Percentiles rank a stretch among this genome's conserved stretches.
These are phyloP conservation scores for Aphanomyces astaci DNA, from an alignment of 352 stramenopile genomes.

Conservation along the genomic window DNA sequence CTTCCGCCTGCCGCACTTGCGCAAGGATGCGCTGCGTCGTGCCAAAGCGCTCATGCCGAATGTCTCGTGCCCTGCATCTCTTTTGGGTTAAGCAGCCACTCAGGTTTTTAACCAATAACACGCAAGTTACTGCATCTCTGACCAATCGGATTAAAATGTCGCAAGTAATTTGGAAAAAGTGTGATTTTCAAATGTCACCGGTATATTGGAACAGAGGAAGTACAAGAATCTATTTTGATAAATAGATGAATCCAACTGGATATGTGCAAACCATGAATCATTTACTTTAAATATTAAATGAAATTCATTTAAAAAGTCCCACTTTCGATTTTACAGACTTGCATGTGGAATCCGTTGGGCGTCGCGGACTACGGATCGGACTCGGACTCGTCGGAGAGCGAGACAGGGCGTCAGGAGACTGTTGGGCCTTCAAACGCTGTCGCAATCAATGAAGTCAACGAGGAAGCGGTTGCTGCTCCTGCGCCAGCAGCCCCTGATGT, in stretches of 20 bases:
- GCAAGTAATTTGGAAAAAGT: too few species aligned
- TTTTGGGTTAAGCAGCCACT: not conserved
- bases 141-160: too few species aligned
- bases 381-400: slow-evolving; percentile 30
- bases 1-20: not conserved
- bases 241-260: too few species aligned
- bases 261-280: not conserved
- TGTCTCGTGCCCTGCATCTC: not conserved
- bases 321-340: too few species aligned
- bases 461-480: too few species aligned
- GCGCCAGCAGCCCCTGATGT: slow-evolving; percentile 21
- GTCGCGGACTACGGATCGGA: slow-evolving; percentile 32
- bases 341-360: slow-evolving; percentile 34
- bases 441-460: too few species aligned
- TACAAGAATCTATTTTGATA: too few species aligned
- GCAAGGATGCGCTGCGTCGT: not conserved
- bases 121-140: too few species aligned
- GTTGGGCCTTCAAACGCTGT: not conserved
- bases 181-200: too few species aligned
- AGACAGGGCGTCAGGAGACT: slow-evolving; percentile 22
- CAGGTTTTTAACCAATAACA: not conserved
- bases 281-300: not conserved
- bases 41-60: not conserved
- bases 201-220: too few species aligned
- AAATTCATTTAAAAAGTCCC: too few species aligned